These are phyloP conservation scores for Penicillium soppii DNA, from an alignment of 495 filamentous ascomycete genomes.

Conservation along the genomic window DNA sequence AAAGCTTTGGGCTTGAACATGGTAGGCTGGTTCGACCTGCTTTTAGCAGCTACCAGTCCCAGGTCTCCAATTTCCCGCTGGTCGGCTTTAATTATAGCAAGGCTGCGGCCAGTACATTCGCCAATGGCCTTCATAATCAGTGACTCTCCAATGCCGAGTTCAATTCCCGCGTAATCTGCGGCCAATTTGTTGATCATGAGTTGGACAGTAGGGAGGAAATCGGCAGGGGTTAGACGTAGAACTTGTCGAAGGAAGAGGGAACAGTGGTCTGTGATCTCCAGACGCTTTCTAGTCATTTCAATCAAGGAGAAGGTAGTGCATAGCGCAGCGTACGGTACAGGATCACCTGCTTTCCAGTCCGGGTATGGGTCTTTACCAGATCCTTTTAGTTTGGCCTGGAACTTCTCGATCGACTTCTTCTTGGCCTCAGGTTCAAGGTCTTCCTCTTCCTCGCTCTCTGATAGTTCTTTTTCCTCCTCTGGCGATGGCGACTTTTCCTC, in stretches of 20 bases:
- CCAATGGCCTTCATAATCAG: slow-evolving; percentile 98
- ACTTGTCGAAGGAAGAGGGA: slow-evolving; percentile 91
- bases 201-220: slow-evolving; percentile 81
- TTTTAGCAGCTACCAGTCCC: slow-evolving; percentile 92
- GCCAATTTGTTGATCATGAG: slow-evolving; percentile 98
- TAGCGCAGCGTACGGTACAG: slow-evolving; percentile 91
- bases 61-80: slow-evolving; percentile 96
- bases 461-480: slow-evolving; percentile 48
- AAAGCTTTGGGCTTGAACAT: slow-evolving; percentile 97
- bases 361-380: slow-evolving; percentile 79
- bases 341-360: slow-evolving; percentile 86
- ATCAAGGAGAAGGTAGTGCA: slow-evolving; percentile 92
- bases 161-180: slow-evolving; percentile 92
- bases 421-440: slow-evolving; percentile 74
- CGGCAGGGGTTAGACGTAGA: slow-evolving; percentile 81
- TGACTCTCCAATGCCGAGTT: slow-evolving; percentile 95
- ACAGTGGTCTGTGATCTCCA: slow-evolving; percentile 84
- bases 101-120: slow-evolving; percentile 84
- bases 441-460: slow-evolving; percentile 58
- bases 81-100: slow-evolving; percentile 85
- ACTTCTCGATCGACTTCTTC: slow-evolving; percentile 74
- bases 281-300: slow-evolving; percentile 87
- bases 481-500: slow-evolving; percentile 40
- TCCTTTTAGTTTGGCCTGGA: slow-evolving; percentile 73
- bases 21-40: slow-evolving; percentile 86